phyloP scores from a whole-genome alignment of 2,329 filamentous ascomycete species.

The Metarhizium sp. region DNA sequence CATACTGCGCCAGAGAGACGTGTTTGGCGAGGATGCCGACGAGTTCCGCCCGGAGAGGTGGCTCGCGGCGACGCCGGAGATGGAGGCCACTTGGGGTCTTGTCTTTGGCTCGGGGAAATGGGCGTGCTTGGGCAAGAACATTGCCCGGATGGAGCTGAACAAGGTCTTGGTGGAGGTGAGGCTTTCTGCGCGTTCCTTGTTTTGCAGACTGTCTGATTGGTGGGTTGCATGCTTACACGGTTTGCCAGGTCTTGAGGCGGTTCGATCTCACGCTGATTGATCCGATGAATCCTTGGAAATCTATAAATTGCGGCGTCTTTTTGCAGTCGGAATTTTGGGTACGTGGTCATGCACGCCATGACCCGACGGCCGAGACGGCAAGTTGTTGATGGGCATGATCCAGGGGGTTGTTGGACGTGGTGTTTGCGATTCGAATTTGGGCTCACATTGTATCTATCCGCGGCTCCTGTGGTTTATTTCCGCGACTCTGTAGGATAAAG shows the following conservation, averaged over 20 bases:
- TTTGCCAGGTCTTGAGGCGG: conserved; percentile 17
- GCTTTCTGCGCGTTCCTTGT: not conserved
- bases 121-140: conserved; percentile 27
- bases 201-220: not conserved
- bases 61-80: conserved; percentile 25
- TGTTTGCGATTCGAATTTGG: too few relatives aligned
- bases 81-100: conserved; percentile 28
- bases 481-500: too few relatives aligned
- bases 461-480: too few relatives aligned
- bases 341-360: not conserved
- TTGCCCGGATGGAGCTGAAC: conserved; percentile 30
- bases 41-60: conserved; percentile 26
- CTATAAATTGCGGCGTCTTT: conserved; percentile 20
- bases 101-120: conserved; percentile 30
- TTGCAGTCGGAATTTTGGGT: conserved; percentile 20
- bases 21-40: conserved; percentile 25
- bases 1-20: conserved; percentile 20
- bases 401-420: not conserved
- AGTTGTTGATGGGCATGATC: not conserved
- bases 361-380: not conserved
- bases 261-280: conserved; percentile 22
- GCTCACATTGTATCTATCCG: too few relatives aligned
- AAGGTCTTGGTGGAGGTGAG: conserved; percentile 31
- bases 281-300: conserved; percentile 21
- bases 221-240: not conserved